phyloP scores from a whole-genome alignment of 164 flowering plant genomes.

The Annona squamosa region DNA sequence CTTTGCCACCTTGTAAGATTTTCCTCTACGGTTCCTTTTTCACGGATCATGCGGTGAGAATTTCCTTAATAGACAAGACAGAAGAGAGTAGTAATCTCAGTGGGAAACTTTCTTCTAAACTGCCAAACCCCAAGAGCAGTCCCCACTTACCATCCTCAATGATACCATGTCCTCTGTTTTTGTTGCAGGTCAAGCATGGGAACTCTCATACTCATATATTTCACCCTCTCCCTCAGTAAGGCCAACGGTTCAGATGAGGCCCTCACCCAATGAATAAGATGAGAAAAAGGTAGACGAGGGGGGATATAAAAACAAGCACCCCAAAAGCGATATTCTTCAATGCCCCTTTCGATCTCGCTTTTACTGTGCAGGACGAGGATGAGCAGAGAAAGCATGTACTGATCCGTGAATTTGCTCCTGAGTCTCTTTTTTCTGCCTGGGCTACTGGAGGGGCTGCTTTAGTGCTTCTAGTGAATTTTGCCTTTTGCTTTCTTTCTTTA shows the following conservation, averaged over 20 bases:
- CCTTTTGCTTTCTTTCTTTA: too few species aligned
- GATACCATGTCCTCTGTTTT: neutral
- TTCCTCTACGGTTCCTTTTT: neutral
- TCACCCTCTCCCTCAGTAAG: constrained; percentile 53
- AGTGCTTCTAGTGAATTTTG: too few species aligned
- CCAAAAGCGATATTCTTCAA: neutral
- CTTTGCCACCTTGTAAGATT: constrained; percentile 77
- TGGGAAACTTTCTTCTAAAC: too few species aligned
- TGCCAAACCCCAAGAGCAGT: too few species aligned
- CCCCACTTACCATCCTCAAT: too few species aligned
- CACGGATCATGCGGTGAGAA: neutral
- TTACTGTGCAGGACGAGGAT: neutral
- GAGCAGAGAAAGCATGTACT: too few species aligned
- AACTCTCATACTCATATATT: constrained; percentile 65
- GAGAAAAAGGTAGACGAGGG: neutral
- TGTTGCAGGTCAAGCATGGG: constrained; percentile 73
- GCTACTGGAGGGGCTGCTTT: too few species aligned
- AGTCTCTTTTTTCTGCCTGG: too few species aligned
- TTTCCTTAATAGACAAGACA: too few species aligned
- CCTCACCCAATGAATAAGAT: neutral
- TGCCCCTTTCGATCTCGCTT: neutral
- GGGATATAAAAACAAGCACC: neutral
- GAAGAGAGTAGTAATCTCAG: too few species aligned
- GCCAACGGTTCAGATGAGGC: constrained; percentile 14
- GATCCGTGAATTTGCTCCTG: too few species aligned